Evolutionary conservation across 2,329 filamentous ascomycete species (phyloP), one percentile per base, ranked within the genome.

Genomic region (Emmonsiellopsis sp.): DNA sequence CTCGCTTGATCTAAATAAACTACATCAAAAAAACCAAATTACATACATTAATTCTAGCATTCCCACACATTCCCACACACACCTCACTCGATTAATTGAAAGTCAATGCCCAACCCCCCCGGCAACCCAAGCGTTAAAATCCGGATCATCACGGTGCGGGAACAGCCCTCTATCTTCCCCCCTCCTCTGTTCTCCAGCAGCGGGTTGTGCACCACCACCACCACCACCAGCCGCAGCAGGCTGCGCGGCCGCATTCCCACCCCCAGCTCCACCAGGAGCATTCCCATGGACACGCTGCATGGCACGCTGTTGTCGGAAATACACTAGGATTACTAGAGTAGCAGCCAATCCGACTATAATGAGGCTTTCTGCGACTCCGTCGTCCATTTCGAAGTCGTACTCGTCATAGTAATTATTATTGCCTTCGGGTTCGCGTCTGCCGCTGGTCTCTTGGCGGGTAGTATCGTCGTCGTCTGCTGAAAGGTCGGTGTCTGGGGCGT

Each of bases 301-400:
- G 64, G 89, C 86, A 55, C 83, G 76, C 64, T 82, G 83, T 58
- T 89, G 84, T 16, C 88, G 78, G 67, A 93, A 92, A 70, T 90
- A 95, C 13, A 97, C 78, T 34, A 97, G 74, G 51, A 87, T 81
- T 0, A 87, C 82, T 52, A 97, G 76, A 0, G 83, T 82, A 11
- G 84, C 83, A 0, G 87, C 85, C 11, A 97, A 73, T 1, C 81
- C 85, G 11, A 96, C 76, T 57, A 98, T 94, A 44, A 95, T 75
- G 26, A 96, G 71, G 43, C 86, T 92, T 70, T 97, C 93, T 9
- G 96, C 60, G 13, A 95, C 74, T 10, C 89, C 87, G 46, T 90
- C 89, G 50, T 92, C 87, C 32, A 87, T 77, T 2, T 82, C 77
- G 5, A 81, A 75, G 20, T 78, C 78, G 15, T 84, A 71, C 2